Conservation (phyloP, 2,329 filamentous ascomycete genomes). For the Talaromyces funiculosus region DNA sequence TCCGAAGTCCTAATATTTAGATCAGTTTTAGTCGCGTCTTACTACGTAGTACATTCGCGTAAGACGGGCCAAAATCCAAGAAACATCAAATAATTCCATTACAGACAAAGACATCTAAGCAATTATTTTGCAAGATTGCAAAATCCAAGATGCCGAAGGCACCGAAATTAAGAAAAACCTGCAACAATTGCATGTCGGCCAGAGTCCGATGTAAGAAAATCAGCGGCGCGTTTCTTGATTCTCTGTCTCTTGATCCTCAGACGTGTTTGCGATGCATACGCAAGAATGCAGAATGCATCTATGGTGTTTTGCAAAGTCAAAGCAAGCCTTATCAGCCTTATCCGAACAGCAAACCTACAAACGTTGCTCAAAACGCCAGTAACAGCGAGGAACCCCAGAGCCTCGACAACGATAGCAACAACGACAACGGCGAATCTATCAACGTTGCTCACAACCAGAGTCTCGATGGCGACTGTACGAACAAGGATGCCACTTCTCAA, state of each 20-base stretch:
- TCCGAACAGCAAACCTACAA: neutral
- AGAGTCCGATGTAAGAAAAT: neutral
- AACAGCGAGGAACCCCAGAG: neutral
- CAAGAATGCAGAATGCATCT: neutral
- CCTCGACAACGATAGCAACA: neutral
- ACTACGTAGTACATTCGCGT: too few species aligned
- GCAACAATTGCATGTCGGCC: neutral
- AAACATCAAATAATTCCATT: neutral
- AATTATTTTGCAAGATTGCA: neutral
- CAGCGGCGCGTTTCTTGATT: neutral
- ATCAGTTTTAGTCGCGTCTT: neutral
- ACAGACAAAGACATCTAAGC: neutral
- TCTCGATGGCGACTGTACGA: neutral
- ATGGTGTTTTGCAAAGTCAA: neutral
- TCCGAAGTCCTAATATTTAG: neutral
- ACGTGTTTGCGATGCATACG: neutral
- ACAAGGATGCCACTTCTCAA: neutral
- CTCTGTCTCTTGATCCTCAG: neutral
- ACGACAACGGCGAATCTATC: neutral
- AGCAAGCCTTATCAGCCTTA: neutral
- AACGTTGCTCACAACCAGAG: neutral
- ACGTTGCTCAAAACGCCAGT: neutral
- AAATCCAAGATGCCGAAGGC: neutral
- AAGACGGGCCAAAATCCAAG: neutral
- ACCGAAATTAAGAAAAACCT: neutral